phyloP scores from a whole-genome alignment of 1,284 basidiomycete species.

The Trametes sp. region DNA sequence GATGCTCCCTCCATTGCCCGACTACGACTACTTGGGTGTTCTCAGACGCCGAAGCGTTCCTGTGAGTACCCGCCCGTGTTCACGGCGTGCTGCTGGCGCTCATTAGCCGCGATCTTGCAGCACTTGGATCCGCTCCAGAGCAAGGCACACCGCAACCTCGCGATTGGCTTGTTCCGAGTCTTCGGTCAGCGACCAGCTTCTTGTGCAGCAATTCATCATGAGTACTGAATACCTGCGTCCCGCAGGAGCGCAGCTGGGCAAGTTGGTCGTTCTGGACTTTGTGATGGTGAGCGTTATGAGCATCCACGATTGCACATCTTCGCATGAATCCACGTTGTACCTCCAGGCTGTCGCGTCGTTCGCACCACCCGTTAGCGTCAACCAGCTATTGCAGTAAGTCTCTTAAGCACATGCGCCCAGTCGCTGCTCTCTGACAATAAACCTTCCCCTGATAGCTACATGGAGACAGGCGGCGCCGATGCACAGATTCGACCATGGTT shows the following conservation, averaged over 20 bases:
- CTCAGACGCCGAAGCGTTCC: constrained; percentile 47
- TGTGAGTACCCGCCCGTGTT: constrained; percentile 24
- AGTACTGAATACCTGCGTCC: not conserved
- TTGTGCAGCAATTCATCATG: too few species aligned
- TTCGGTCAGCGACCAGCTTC: constrained; percentile 30
- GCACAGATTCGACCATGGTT: constrained; percentile 56
- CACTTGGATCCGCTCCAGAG: constrained; percentile 41
- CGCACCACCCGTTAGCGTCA: constrained; percentile 54
- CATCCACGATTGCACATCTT: not conserved
- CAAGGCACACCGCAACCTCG: constrained; percentile 35
- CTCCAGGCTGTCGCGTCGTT: constrained; percentile 40
- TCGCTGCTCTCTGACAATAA: too few species aligned
- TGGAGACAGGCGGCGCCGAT: constrained; percentile 49
- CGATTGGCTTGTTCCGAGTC: constrained; percentile 37
- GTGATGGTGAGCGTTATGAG: not conserved
- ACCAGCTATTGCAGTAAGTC: constrained; percentile 37
- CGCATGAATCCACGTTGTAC: not conserved
- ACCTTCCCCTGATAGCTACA: constrained; percentile 42
- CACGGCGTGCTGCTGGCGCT: not conserved
- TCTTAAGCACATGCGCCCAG: not conserved
- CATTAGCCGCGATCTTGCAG: constrained; percentile 25
- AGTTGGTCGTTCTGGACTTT: constrained; percentile 22
- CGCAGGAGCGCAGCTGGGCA: constrained; percentile 35
- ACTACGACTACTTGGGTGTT: constrained; percentile 52
- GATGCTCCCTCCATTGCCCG: constrained; percentile 52